These are phyloP conservation scores for Tylopilus balloui DNA, from an alignment of 768 basidiomycete species.

Conservation along the genomic window DNA sequence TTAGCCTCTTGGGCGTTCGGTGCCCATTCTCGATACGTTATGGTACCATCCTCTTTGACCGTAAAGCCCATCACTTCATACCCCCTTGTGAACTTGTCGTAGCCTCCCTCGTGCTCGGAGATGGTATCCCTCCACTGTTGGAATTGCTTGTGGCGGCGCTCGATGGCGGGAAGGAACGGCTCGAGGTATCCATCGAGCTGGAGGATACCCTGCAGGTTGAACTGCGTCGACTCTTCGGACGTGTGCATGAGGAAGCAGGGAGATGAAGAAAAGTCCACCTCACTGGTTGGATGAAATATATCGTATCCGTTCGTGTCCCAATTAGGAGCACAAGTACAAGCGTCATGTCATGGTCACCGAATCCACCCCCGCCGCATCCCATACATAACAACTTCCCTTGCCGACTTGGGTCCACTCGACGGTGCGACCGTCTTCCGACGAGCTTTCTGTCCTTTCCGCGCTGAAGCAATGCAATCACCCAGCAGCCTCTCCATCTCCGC, in stretches of 20 bases:
- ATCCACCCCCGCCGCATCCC: slow-evolving; percentile 65
- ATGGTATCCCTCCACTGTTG: slow-evolving; percentile 75
- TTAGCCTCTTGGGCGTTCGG: slow-evolving; percentile 80
- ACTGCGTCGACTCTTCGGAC: slow-evolving; percentile 42
- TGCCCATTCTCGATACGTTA: slow-evolving; percentile 94
- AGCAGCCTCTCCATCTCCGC: slow-evolving; percentile 62
- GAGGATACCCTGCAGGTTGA: slow-evolving; percentile 56
- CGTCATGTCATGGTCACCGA: no score
- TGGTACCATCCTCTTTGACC: slow-evolving; percentile 57
- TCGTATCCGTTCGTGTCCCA: slow-evolving; percentile 3
- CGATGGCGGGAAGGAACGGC: slow-evolving; percentile 65
- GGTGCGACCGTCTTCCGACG: slow-evolving; percentile 32
- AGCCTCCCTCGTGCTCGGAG: slow-evolving; percentile 76
- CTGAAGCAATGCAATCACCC: slow-evolving; percentile 39
- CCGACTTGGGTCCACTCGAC: slow-evolving; percentile 35
- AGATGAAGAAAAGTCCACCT: slow-evolving; percentile 7
- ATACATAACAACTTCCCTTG: slow-evolving; percentile 58
- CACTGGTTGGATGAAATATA: no score
- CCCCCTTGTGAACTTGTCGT: slow-evolving; percentile 58
- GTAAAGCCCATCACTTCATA: slow-evolving; percentile 69
- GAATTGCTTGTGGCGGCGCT: slow-evolving; percentile 63
- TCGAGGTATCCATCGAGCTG: slow-evolving; percentile 71
- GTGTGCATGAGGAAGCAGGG: slow-evolving; percentile 13
- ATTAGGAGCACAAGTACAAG: no score
- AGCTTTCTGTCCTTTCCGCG: slow-evolving; percentile 31